phyloP scores from a whole-genome alignment of 768 basidiomycete genomes.

The Clitopilus passeckerianus region DNA sequence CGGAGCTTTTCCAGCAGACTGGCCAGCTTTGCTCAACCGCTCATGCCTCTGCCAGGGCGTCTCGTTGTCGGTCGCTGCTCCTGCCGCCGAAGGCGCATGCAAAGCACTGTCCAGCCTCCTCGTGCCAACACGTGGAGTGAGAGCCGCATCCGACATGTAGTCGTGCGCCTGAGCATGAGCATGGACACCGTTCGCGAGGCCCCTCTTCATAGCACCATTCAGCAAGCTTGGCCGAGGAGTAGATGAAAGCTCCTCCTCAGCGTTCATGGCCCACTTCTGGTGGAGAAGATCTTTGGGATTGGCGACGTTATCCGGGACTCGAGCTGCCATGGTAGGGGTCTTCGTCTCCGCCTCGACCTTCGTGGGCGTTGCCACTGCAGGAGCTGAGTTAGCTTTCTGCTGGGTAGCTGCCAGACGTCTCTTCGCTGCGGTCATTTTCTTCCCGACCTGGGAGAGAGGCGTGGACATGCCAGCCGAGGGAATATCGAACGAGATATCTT shows the following conservation, averaged over 20 bases:
- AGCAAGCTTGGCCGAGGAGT: conserved; percentile 10
- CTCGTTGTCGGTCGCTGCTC: conserved; percentile 3
- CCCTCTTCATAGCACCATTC: conserved; percentile 1
- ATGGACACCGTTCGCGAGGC: background rate
- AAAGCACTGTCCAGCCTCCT: background rate
- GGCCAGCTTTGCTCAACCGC: background rate
- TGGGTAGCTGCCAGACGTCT: background rate
- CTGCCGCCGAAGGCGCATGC: background rate
- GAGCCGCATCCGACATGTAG: conserved; percentile 6
- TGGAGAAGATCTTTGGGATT: conserved; percentile 13
- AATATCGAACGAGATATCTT: too few relatives aligned
- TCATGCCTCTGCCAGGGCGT: conserved; percentile 11
- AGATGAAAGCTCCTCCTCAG: conserved; percentile 12
- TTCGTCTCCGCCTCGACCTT: conserved; percentile 10
- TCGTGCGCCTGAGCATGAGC: conserved; percentile 1
- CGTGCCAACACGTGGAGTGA: conserved; percentile 4
- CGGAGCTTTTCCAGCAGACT: background rate
- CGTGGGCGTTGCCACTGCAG: background rate
- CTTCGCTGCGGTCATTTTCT: conserved; percentile 1
- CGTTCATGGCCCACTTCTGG: background rate
- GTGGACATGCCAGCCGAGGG: conserved; percentile 3
- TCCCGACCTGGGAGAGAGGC: conserved; percentile 5
- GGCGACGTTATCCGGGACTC: conserved; percentile 8
- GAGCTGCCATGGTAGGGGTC: conserved; percentile 9
- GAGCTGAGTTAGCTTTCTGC: background rate